Conservation (phyloP, 1,139 yeast species). For the Lodderomyces elongisporus region DNA sequence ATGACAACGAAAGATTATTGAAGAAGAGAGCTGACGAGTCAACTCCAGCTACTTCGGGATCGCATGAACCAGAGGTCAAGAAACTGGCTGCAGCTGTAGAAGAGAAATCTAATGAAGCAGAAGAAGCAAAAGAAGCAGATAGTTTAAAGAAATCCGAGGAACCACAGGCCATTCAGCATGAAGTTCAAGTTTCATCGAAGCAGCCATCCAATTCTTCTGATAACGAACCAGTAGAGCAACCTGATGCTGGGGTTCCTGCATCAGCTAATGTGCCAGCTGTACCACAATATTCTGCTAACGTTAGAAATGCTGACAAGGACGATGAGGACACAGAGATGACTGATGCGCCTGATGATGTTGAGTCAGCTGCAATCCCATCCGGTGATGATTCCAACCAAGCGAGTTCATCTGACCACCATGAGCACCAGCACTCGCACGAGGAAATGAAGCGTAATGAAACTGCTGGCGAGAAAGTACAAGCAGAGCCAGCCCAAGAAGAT, state of each 20-base stretch:
- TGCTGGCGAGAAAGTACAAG: neutral
- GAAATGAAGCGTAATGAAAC: neutral
- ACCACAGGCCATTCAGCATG: conserved; percentile 3
- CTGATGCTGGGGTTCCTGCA: conserved; percentile 9
- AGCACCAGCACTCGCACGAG: no score
- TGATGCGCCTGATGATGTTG: conserved; percentile 4
- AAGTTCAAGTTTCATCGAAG: conserved; percentile 2
- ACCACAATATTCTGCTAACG: conserved; percentile 22
- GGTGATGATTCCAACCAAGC: no score
- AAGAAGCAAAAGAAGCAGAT: no score
- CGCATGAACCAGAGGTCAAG: neutral
- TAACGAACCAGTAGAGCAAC: conserved; percentile 3
- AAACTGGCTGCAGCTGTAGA: neutral
- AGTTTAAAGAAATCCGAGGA: no score
- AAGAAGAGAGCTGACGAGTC: conserved; percentile 13
- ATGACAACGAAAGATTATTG: conserved; percentile 12
- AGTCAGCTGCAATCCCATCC: conserved; percentile 4
- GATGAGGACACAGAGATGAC: conserved; percentile 7
- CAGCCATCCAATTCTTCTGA: neutral
- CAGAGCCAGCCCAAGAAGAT: neutral
- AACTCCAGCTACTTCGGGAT: neutral
- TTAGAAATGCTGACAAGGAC: no score
- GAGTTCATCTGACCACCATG: no score
- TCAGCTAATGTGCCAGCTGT: conserved; percentile 8
- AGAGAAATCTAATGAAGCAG: no score